Evolutionary conservation across 192 early-diverging fungal genomes (phyloP).

Genomic region (Dimargaris xerosporica): DNA sequence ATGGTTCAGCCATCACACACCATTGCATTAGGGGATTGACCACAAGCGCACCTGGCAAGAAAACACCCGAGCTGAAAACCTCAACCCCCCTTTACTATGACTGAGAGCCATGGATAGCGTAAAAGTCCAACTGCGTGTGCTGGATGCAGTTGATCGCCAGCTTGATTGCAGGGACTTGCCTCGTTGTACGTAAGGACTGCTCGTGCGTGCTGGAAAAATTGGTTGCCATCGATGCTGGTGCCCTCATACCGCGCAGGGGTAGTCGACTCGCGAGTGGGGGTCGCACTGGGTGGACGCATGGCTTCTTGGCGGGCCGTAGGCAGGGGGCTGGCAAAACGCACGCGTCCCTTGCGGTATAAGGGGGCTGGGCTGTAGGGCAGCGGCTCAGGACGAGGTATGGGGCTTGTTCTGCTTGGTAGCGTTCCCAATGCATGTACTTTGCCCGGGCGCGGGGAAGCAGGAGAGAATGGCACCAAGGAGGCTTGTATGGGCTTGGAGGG

Average conservation of each 20-base stretch:
- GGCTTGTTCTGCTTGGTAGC: too few relatives aligned
- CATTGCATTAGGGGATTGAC: not conserved
- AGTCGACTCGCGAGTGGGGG: not conserved
- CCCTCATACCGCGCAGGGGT: not conserved
- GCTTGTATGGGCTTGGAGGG: too few relatives aligned
- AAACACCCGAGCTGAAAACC: not conserved
- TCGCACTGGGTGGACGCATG: not conserved
- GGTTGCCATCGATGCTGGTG: not conserved
- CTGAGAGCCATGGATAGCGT: not conserved
- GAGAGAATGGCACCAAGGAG: too few relatives aligned
- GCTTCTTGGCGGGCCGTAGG: not conserved
- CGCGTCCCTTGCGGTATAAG: not conserved
- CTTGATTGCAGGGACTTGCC: not conserved
- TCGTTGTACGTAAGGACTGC: slow-evolving; percentile 6
- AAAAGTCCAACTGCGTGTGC: not conserved
- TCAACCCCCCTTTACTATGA: not conserved
- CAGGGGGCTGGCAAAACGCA: not conserved
- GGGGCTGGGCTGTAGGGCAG: not conserved
- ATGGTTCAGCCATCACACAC: not conserved
- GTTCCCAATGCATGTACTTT: too few relatives aligned
- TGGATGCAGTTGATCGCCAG: not conserved
- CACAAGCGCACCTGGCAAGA: not conserved
- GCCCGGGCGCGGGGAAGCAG: too few relatives aligned
- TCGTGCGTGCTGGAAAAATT: slow-evolving; percentile 6
- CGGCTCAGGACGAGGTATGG: not conserved